Evolutionary conservation across 176 grass and related monocot species (phyloP), one percentile per base, ranked within the genome.

Genomic region (Juncus inflexus): DNA sequence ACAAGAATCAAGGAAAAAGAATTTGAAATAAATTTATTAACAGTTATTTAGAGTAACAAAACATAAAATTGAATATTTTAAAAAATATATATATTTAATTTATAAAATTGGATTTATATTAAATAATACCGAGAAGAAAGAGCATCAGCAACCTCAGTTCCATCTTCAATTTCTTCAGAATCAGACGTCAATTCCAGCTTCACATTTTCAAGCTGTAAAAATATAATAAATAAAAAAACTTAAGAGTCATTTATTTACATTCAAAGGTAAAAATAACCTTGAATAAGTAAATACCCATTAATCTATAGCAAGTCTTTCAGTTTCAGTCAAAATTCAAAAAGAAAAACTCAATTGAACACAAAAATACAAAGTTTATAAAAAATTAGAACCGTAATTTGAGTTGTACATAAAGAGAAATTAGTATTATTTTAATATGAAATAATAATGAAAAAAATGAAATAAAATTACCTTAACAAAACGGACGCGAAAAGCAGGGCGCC

Each of bases 391-490:
- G 61, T 37, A 60, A 60, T 12, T 37, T 60, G 12, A 50, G 61
- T 3, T 28, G 7, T 15, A 37, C 74, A 16, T 59, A 84, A 65
- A 84, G 61, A 67, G 60, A 72, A 57, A 15, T n/a, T n/a, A n/a
- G n/a, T n/a, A n/a, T n/a, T n/a, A n/a, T n/a, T n/a, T n/a, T n/a
- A n/a, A n/a, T 42, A 35, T 10, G 7, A 38, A 61, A 64, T 42
- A 8, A 59, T 39, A 83, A 13, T 52, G 12, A 10, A 81, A 80
- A 42, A 53, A 12, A 75, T 49, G 15, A 14, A 60, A 69, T 70
- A 70, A 56, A 41, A 69, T 61, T 91, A 91, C 88, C 88, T 59
- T 87, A 74, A 91, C 51, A 76, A 91, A 91, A 76, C 70, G 88
- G 47, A 87, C 88, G 67, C 66, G 36, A 50, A 91, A 91, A 1